Evolutionary conservation across 805 yeast genomes (phyloP).

Genomic region (Myxozyma melibiosi): DNA sequence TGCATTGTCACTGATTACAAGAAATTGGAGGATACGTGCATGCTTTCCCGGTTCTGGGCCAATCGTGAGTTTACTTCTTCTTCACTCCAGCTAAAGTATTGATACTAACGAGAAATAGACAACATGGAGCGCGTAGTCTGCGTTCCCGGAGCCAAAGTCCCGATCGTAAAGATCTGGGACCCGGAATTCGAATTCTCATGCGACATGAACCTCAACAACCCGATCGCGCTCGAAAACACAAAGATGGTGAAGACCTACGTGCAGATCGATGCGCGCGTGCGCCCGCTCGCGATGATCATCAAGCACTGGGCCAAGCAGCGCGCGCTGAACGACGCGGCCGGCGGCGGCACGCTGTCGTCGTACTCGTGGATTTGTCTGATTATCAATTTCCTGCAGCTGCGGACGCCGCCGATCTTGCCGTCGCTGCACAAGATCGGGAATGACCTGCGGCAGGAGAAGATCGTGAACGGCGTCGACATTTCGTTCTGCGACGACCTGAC

Average conservation of each 20-base stretch:
- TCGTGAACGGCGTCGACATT: constrained; percentile 30
- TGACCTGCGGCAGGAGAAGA: constrained; percentile 8
- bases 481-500: constrained; percentile 35
- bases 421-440: constrained; percentile 30
- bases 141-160: constrained; percentile 37
- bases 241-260: constrained; percentile 35
- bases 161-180: constrained; percentile 38
- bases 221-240: constrained; percentile 36
- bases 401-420: constrained; percentile 35
- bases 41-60: constrained; percentile 32
- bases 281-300: constrained; percentile 35
- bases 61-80: constrained; percentile 14
- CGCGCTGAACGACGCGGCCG: constrained; percentile 37
- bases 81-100: background rate
- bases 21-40: constrained; percentile 30
- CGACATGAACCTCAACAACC: constrained; percentile 37
- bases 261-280: constrained; percentile 35
- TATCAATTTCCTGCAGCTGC: constrained; percentile 35
- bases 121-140: constrained; percentile 36
- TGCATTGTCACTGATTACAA: constrained; percentile 33
- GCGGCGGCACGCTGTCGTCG: constrained; percentile 37
- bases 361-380: constrained; percentile 38
- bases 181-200: constrained; percentile 34
- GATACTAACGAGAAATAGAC: constrained; percentile 4
- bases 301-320: constrained; percentile 38